A percentile compares a stretch with the other conserved stretches of the same genome.
Conservation (phyloP, 1,284 basidiomycete species). For the Fomitopsis betulina region DNA sequence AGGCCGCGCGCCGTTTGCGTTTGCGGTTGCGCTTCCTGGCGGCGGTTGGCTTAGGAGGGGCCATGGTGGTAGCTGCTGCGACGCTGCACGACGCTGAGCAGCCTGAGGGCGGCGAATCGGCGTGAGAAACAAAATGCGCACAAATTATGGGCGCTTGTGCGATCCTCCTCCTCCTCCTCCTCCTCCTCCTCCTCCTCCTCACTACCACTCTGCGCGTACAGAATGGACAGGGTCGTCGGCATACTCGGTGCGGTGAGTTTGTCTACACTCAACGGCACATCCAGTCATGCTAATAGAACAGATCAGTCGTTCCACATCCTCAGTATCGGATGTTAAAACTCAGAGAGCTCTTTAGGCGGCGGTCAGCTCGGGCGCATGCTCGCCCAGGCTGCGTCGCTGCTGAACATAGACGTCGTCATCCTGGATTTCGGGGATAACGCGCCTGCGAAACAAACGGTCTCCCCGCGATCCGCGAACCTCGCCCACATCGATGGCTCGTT, state of each 20-base stretch:
- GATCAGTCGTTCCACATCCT: background rate
- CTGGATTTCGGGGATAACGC: conserved; percentile 79
- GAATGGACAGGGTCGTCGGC: conserved; percentile 56
- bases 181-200: background rate
- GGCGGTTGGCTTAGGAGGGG: conserved; percentile 12
- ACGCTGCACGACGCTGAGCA: too few relatives aligned
- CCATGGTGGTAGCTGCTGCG: conserved; percentile 13
- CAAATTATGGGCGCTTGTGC: background rate
- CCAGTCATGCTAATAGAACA: background rate
- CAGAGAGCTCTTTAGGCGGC: conserved; percentile 57
- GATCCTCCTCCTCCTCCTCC: background rate
- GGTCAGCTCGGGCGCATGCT: conserved; percentile 99
- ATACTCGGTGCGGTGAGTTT: conserved; percentile 63
- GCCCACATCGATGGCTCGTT: conserved; percentile 90
- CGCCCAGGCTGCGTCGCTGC: conserved; percentile 83
- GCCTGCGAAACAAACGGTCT: conserved; percentile 90
- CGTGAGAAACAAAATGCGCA: background rate
- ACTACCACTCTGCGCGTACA: background rate
- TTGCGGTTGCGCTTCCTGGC: conserved; percentile 33
- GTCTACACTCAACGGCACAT: background rate
- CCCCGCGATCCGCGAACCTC: conserved; percentile 42
- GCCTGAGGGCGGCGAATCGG: background rate
- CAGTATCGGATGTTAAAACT: background rate
- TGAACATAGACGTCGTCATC: conserved; percentile 85
- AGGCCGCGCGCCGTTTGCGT: conserved; percentile 35